Evolutionary conservation across 108 stramenopile species (phyloP).

Genomic region (Stephanodiscus triporus): DNA sequence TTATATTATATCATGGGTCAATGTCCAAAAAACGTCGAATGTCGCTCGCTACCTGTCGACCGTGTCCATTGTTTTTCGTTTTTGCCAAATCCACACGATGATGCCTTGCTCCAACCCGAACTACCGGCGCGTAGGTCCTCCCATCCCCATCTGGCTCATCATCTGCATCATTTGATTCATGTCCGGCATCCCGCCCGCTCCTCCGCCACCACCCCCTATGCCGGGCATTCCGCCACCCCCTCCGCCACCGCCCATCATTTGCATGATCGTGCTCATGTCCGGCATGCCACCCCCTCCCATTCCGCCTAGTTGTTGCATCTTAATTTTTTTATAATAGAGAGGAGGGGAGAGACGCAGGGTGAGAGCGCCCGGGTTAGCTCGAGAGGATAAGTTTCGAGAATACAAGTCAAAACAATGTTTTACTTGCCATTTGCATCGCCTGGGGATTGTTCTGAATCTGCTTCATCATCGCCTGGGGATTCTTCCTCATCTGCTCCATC

Average conservation of each 20-base stretch:
- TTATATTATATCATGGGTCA: not conserved
- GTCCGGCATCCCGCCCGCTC: slow-evolving; percentile 47
- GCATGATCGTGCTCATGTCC: slow-evolving; percentile 57
- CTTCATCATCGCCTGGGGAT: slow-evolving; percentile 79
- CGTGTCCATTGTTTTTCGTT: too few relatives aligned
- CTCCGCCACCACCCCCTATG: slow-evolving; percentile 16
- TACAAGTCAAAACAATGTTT: too few relatives aligned
- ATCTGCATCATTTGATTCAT: slow-evolving; percentile 55
- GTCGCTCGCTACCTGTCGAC: too few relatives aligned
- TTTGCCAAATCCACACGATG: too few relatives aligned
- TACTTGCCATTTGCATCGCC: slow-evolving; percentile 86
- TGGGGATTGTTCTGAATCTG: slow-evolving; percentile 86
- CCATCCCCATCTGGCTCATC: slow-evolving; percentile 55
- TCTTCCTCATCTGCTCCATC: slow-evolving; percentile 82
- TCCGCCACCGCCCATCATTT: slow-evolving; percentile 65
- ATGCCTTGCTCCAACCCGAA: slow-evolving; percentile 76
- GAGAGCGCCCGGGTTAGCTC: too few relatives aligned
- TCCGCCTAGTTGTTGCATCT: slow-evolving; percentile 75
- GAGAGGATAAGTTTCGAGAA: too few relatives aligned
- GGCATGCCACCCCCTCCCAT: slow-evolving; percentile 58
- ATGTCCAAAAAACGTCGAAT: too few relatives aligned
- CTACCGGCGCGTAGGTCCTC: slow-evolving; percentile 60
- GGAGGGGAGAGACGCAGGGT: not conserved
- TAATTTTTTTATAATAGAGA: slow-evolving; percentile 10
- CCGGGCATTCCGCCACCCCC: slow-evolving; percentile 40